Conservation (phyloP, 2,329 filamentous ascomycete species). For the Beauveria asiatica region DNA sequence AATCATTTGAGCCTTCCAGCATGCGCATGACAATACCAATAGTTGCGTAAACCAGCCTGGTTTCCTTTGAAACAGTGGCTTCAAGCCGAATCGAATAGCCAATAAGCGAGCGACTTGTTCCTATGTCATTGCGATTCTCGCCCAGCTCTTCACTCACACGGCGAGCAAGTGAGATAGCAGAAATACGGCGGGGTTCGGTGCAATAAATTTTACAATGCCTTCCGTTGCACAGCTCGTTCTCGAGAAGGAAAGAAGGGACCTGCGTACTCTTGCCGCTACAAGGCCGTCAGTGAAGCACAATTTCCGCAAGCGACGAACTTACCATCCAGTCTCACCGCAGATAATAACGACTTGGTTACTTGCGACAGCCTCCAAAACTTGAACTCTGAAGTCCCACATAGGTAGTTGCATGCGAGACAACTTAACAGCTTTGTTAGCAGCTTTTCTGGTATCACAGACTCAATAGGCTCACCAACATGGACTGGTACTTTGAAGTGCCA, state of each 20-base stretch:
- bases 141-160: constrained; percentile 93
- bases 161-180: constrained; percentile 85
- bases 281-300: constrained; percentile 16
- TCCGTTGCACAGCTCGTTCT: constrained; percentile 75
- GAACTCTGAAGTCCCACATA: constrained; percentile 76
- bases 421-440: constrained; percentile 17
- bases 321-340: constrained; percentile 91
- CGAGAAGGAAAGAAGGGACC: constrained; percentile 86
- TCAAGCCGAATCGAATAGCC: constrained; percentile 93
- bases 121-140: constrained; percentile 72
- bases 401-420: constrained; percentile 70
- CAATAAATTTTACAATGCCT: constrained; percentile 87
- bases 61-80: constrained; percentile 73
- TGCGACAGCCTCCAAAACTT: constrained; percentile 70
- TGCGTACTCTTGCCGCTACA: constrained; percentile 86
- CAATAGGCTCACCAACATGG: constrained; percentile 58
- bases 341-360: constrained; percentile 82
- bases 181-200: constrained; percentile 91
- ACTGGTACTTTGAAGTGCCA: constrained; percentile 54
- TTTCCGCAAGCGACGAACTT: constrained; percentile 16
- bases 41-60: constrained; percentile 81
- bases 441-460: background rate
- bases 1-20: constrained; percentile 80
- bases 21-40: constrained; percentile 94
- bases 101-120: constrained; percentile 73